A percentile compares a stretch with the other conserved stretches of the same genome.
These are phyloP conservation scores for Breynia disticha DNA, from an alignment of 441 rosid genomes.

Conservation along the genomic window DNA sequence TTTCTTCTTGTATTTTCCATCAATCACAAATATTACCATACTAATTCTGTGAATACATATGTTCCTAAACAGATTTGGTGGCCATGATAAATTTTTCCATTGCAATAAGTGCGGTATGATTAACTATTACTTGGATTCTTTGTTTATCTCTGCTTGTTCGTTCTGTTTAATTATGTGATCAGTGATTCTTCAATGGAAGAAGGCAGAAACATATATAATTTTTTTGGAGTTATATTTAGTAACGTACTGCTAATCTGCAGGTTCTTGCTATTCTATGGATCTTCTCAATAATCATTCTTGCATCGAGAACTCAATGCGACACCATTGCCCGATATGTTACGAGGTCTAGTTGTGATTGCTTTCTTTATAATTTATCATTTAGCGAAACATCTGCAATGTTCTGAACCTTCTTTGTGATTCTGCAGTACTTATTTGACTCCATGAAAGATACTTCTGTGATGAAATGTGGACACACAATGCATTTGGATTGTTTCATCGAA, in stretches of 20 bases:
- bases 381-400: not conserved
- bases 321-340: slow-evolving; percentile 91
- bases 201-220: too few relatives aligned
- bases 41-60: not conserved
- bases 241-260: slow-evolving; percentile 23
- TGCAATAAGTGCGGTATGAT: slow-evolving; percentile 89
- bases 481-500: slow-evolving; percentile 64
- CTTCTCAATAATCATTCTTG: slow-evolving; percentile 73
- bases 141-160: not conserved
- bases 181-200: too few relatives aligned
- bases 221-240: too few relatives aligned
- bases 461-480: slow-evolving; percentile 99
- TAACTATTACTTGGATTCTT: not conserved
- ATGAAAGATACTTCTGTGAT: slow-evolving; percentile 81
- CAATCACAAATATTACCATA: not conserved
- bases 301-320: slow-evolving; percentile 91
- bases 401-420: slow-evolving; percentile 14
- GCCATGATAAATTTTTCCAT: slow-evolving; percentile 71
- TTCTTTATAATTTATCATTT: not conserved
- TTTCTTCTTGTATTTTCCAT: not conserved
- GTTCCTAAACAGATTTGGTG: slow-evolving; percentile 61
- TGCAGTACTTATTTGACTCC: slow-evolving; percentile 88
- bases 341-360: slow-evolving; percentile 42
- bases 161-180: too few relatives aligned
- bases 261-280: slow-evolving; percentile 63